Percentiles rank a stretch among this genome's conserved stretches.
Evolutionary conservation across 2,329 filamentous ascomycete species (phyloP).

Genomic region (Amauroascus verrucosus): DNA sequence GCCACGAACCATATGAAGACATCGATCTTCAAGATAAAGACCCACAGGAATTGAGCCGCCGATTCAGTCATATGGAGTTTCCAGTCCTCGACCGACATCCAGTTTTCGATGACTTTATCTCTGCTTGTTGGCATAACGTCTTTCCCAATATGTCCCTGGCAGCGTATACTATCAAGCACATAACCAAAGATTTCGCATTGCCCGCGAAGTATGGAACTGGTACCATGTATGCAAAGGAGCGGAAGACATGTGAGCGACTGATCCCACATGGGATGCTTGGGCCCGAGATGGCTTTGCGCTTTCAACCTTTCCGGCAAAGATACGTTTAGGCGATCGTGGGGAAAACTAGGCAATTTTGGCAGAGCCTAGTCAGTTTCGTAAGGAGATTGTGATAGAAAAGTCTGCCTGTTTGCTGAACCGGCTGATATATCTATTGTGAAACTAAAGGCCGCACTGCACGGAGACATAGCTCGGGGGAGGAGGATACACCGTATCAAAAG

Average conservation of each 20-base stretch:
- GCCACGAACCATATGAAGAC: slow-evolving; percentile 16
- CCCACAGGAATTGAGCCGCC: slow-evolving; percentile 4
- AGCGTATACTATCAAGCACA: slow-evolving; percentile 18
- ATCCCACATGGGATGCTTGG: slow-evolving; percentile 10
- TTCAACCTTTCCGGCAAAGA: slow-evolving; percentile 9
- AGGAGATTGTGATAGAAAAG: neutral
- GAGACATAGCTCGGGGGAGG: no score
- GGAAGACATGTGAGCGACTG: slow-evolving; percentile 8
- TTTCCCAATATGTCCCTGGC: slow-evolving; percentile 19
- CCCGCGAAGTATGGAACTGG: slow-evolving; percentile 9
- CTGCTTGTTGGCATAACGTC: slow-evolving; percentile 19
- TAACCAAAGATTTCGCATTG: slow-evolving; percentile 13
- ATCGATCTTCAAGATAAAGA: neutral
- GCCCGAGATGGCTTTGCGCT: slow-evolving; percentile 9
- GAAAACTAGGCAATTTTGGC: neutral
- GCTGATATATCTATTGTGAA: no score
- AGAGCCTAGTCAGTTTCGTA: neutral
- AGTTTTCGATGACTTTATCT: slow-evolving; percentile 18
- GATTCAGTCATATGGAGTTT: slow-evolving; percentile 17
- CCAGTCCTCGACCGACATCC: slow-evolving; percentile 17
- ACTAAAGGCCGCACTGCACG: no score
- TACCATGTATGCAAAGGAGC: slow-evolving; percentile 7
- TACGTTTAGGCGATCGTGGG: neutral
- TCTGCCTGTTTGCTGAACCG: no score
- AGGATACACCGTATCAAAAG: no score